Conservation (phyloP, 2,329 filamentous ascomycete genomes). For the Magnaporthiopsis poae region DNA sequence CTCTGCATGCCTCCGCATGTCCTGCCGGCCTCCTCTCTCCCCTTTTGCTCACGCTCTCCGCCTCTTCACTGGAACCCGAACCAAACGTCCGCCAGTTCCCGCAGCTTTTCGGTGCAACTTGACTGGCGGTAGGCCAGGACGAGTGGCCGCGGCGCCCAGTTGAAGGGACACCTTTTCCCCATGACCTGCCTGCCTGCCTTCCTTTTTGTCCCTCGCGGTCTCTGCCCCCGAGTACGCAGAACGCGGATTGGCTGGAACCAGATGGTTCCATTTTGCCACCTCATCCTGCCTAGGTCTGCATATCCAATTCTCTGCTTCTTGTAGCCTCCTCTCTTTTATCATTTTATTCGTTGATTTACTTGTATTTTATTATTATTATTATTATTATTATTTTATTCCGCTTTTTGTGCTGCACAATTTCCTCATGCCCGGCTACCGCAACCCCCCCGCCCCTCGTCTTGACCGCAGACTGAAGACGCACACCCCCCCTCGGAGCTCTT, state of each 20-base stretch:
- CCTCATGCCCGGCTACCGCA: slow-evolving; percentile 2
- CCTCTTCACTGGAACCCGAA: slow-evolving; percentile 2
- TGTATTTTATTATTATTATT: slow-evolving; percentile 6
- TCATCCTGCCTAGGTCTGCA: slow-evolving; percentile 32
- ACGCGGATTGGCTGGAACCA: slow-evolving; percentile 30
- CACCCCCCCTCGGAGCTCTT: no score
- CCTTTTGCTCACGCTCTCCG: neutral
- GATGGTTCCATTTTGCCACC: slow-evolving; percentile 35
- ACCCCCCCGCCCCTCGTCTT: no score
- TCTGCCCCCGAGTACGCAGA: slow-evolving; percentile 17
- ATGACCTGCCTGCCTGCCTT: neutral
- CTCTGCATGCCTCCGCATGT: neutral
- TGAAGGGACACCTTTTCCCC: neutral
- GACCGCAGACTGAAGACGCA: no score
- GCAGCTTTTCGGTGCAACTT: slow-evolving; percentile 4
- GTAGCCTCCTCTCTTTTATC: slow-evolving; percentile 5
- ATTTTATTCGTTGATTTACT: slow-evolving; percentile 6
- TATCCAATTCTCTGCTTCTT: slow-evolving; percentile 19
- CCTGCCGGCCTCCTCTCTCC: neutral
- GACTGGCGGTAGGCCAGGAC: slow-evolving; percentile 9
- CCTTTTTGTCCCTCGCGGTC: slow-evolving; percentile 12
- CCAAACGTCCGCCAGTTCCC: slow-evolving; percentile 5
- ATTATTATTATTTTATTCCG: neutral
- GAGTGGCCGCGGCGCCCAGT: neutral
- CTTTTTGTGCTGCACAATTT: slow-evolving; percentile 1